Conservation (phyloP, 23 red algal species). For the Cyanidiococcus yangmingshanensis region DNA sequence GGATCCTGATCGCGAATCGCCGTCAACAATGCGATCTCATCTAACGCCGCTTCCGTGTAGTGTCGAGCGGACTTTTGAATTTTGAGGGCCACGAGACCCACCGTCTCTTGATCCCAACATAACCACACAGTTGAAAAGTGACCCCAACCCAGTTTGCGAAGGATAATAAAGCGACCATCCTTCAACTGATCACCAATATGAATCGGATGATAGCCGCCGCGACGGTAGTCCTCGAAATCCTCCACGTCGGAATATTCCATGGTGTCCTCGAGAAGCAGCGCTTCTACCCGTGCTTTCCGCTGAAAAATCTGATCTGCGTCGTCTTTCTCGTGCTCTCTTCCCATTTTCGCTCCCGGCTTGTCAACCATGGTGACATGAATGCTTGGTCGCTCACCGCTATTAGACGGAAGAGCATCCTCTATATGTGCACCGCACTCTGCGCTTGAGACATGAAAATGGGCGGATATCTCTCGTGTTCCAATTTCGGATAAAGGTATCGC, state of each 20-base stretch:
- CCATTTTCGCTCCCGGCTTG: no score
- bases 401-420: no score
- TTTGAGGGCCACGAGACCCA: slow-evolving; percentile 60
- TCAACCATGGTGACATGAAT: no score
- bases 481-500: no score
- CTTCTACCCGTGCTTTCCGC: no score
- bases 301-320: no score
- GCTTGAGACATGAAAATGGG: no score
- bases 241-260: slow-evolving; percentile 26
- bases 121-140: slow-evolving; percentile 97
- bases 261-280: no score
- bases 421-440: no score
- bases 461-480: no score
- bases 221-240: slow-evolving; percentile 26
- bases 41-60: slow-evolving; percentile 72
- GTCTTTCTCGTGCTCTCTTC: no score
- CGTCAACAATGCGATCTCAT: slow-evolving; percentile 62
- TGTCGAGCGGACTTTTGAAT: slow-evolving; percentile 78
- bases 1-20: slow-evolving; percentile 24
- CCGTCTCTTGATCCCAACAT: slow-evolving; percentile 30
- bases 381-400: no score
- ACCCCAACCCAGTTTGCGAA: slow-evolving; percentile 89
- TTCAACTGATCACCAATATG: slow-evolving; percentile 64
- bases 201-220: slow-evolving; percentile 77
- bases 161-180: slow-evolving; percentile 54